These are phyloP conservation scores for Zygoascus meyerae DNA, from an alignment of 1,139 yeast genomes.

Conservation along the genomic window DNA sequence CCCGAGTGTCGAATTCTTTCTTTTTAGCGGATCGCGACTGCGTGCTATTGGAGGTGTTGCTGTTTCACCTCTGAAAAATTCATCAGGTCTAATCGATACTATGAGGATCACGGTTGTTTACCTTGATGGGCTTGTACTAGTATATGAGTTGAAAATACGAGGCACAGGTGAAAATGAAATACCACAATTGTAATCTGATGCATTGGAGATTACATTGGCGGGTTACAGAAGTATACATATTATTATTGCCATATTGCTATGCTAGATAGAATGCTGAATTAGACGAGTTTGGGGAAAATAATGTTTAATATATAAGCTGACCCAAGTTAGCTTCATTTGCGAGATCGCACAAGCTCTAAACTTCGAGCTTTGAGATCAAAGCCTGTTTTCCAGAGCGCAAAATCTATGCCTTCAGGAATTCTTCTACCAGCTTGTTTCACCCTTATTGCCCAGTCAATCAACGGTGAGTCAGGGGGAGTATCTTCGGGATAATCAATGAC, in stretches of 20 bases:
- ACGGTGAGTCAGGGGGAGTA: slow-evolving; percentile 7
- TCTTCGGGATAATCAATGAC: slow-evolving; percentile 9
- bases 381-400: slow-evolving; percentile 36
- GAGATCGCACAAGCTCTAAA: slow-evolving; percentile 6
- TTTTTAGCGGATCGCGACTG: slow-evolving; percentile 15
- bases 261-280: neutral
- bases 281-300: neutral
- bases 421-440: slow-evolving; percentile 33
- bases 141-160: slow-evolving; percentile 16
- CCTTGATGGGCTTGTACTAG: slow-evolving; percentile 20
- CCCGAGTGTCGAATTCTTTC: slow-evolving; percentile 24
- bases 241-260: too few relatives aligned
- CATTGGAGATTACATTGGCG: neutral
- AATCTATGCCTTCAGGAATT: slow-evolving; percentile 29
- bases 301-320: neutral
- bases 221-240: neutral
- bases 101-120: slow-evolving; percentile 17
- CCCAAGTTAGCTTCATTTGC: neutral
- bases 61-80: slow-evolving; percentile 17
- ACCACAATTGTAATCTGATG: slow-evolving; percentile 1
- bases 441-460: slow-evolving; percentile 37
- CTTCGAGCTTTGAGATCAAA: slow-evolving; percentile 30
- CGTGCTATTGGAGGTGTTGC: slow-evolving; percentile 22
- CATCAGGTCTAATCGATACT: slow-evolving; percentile 12
- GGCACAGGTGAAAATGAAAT: neutral